Evolutionary conservation across 345 rosid genomes (phyloP), one percentile per base, ranked within the genome.

Genomic region (Melastoma malabathricum): DNA sequence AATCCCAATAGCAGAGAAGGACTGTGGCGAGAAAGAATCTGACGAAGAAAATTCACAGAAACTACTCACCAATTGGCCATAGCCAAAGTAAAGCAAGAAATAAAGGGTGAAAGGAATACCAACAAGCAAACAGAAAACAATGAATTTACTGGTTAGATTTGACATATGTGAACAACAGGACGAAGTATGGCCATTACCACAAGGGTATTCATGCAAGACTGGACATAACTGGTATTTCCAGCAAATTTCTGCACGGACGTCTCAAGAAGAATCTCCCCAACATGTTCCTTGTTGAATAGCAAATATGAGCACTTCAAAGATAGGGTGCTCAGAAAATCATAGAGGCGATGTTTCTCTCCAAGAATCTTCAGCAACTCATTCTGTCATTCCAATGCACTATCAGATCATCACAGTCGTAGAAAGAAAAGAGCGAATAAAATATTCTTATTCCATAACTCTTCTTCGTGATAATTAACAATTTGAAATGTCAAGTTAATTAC

Each of bases 281-380:
- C 95, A 66, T 79, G 81, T 70, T 92, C 98, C 77, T 82, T 84
- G 77, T 66, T 79, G 76, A 92, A 84, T 56, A 87, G 73, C 56
- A 81, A 62, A 76, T 87, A 84, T 41, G 96, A 84, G 64, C 95
- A 82, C 79, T 92, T 92, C 70, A 82, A 45, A 9, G 89, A 82
- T 53, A 92, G 89, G 27, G 52, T 76, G 70, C 86, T 66, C 45
- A 92, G 71, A 76, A 92, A 87, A 46, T 82, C 98, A 68, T 84
- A 81, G 50, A 92, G 95, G 46, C 69, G 43, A 53, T 92, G 96
- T 72, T 79, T 82, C 70, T 84, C 95, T 50, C 95, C 85, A 43
- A 92, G 95, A 65, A 92, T 81, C 64, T 68, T 82, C 59, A 84
- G 93, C 80, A 92, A 72, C 57, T 84, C 95, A 64, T 77, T 93